These are phyloP conservation scores for Bondarzewia mesenterica DNA, from an alignment of 1,284 basidiomycete genomes.

Conservation along the genomic window DNA sequence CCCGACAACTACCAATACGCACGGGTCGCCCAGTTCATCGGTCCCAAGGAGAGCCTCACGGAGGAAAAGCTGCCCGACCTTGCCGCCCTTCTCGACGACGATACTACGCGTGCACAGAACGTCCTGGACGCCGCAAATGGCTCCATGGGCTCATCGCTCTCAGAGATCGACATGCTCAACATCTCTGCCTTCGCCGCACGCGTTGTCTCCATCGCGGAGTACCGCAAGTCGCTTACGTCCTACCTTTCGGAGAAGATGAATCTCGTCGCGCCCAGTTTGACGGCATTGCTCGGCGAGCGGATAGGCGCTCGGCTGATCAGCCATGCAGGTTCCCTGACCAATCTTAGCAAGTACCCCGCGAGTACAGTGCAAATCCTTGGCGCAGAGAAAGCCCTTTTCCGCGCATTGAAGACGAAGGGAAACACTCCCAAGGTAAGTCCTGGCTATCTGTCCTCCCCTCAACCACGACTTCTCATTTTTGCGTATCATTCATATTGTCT, in stretches of 20 bases:
- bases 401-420: constrained; percentile 97
- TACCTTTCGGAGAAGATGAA: constrained; percentile 99
- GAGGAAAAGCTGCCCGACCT: constrained; percentile 81
- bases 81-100: constrained; percentile 79
- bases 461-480: constrained; percentile 3
- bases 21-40: constrained; percentile 81
- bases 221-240: constrained; percentile 85
- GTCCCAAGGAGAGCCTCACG: constrained; percentile 75
- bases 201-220: constrained; percentile 89
- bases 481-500: neutral
- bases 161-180: constrained; percentile 94
- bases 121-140: constrained; percentile 91
- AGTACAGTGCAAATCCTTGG: constrained; percentile 98
- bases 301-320: constrained; percentile 94
- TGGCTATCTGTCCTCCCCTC: neutral
- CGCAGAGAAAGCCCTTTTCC: constrained; percentile 97
- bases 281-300: constrained; percentile 90
- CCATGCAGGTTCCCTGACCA: constrained; percentile 96
- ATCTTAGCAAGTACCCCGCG: constrained; percentile 97
- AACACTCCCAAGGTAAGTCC: constrained; percentile 87
- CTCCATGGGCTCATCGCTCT: constrained; percentile 92
- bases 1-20: constrained; percentile 96
- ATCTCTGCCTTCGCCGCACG: constrained; percentile 89
- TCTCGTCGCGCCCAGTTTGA: constrained; percentile 91
- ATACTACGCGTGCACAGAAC: constrained; percentile 85